Base-by-base conservation (phyloP, 768 basidiomycete genomes). In the Amylocystis lapponica region DNA sequence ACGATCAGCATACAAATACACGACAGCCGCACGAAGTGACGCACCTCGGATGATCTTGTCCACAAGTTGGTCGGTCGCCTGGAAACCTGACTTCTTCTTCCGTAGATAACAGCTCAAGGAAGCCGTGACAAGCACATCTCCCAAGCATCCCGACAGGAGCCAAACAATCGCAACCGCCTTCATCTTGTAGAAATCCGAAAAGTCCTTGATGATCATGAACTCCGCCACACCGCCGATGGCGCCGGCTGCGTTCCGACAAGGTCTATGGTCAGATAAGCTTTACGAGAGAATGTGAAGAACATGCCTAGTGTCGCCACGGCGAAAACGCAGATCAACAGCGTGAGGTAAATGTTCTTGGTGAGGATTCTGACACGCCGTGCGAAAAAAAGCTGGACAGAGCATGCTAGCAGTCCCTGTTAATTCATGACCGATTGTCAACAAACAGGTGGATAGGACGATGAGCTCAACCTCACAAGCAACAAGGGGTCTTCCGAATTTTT, bases 371-470 rank as follows among this genome's bases (percentile, higher is more conserved):
- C 22, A n/a, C 39, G 22, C 27, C 39, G n/a, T 13, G 39, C 39
- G 17, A 40, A 40, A 21, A 40, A 40, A 29, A 40, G 31, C 11
- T 40, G 39, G 19, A n/a, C 31, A 11, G 39, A 26, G n/a, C 39
- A 40, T 3, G 22, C 25, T 29, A 40, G 29, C 16, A 30, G 10
- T 17, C 39, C 39, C 39, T 40, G 17, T 21, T 6, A 17, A 30
- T 4, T 17, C 13, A 40, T 17, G 17, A 40, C 12, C 16, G 39
- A 29, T 13, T 40, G 27, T 40, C 19, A 9, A 30, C 7, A 26
- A 40, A 11, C 16, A 16, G 12, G 29, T 27, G 11, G 10, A 37
- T 37, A 23, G 36, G 36, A 10, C 16, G 19, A 7, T 20, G 36
- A 17, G 19, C 19, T 34, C n/a, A n/a, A n/a, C n/a, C n/a, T n/a